Percentiles rank a stretch among this genome's conserved stretches.
Conservation (phyloP, 495 filamentous ascomycete genomes). For the Staphylotrichum longicolle region DNA sequence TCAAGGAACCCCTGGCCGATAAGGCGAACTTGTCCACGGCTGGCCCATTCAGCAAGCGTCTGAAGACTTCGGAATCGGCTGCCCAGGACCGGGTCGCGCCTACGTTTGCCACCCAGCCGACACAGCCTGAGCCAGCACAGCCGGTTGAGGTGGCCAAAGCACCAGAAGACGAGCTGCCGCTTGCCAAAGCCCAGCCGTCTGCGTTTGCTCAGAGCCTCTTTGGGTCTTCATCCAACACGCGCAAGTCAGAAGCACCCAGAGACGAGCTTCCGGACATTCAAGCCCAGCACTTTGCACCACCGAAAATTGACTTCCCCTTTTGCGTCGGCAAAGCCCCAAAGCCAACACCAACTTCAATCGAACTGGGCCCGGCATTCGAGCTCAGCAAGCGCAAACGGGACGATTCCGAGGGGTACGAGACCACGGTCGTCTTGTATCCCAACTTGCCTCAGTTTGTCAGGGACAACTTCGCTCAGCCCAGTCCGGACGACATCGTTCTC, state of each 20-base stretch:
- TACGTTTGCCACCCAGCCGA: slow-evolving; percentile 20
- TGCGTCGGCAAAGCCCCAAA: neutral
- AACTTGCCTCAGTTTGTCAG: slow-evolving; percentile 39
- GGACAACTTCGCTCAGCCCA: slow-evolving; percentile 80
- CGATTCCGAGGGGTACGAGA: slow-evolving; percentile 2
- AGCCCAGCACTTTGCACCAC: neutral
- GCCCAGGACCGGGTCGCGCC: slow-evolving; percentile 24
- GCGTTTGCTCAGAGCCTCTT: neutral
- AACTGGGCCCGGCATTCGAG: neutral
- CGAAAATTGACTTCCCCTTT: no score
- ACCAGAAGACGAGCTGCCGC: slow-evolving; percentile 3
- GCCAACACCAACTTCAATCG: no score
- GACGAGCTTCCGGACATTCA: neutral
- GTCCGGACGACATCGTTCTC: slow-evolving; percentile 87
- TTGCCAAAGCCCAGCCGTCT: neutral
- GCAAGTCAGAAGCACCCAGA: neutral
- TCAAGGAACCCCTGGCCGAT: slow-evolving; percentile 16
- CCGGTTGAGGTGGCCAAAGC: neutral
- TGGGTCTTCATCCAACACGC: neutral
- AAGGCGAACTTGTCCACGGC: slow-evolving; percentile 28
- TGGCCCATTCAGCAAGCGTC: slow-evolving; percentile 32
- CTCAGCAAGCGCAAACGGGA: slow-evolving; percentile 8
- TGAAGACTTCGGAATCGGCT: slow-evolving; percentile 31
- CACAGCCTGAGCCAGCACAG: slow-evolving; percentile 8
- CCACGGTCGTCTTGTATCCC: slow-evolving; percentile 16